Conservation (phyloP, 2,329 filamentous ascomycete genomes). For the Cercospora sp. region DNA sequence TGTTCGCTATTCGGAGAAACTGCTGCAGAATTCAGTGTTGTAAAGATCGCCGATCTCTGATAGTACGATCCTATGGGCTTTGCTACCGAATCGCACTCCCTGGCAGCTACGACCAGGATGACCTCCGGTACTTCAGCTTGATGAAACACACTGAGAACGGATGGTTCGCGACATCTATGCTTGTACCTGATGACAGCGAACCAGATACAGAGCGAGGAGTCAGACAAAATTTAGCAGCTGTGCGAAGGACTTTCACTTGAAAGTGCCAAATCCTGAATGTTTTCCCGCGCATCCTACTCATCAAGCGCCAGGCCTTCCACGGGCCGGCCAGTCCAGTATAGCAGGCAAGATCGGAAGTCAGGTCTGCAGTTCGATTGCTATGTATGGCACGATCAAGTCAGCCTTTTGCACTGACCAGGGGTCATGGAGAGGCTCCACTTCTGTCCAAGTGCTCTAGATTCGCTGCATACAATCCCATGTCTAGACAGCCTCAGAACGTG, state of each 20-base stretch:
- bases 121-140: background rate
- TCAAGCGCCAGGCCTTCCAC: background rate
- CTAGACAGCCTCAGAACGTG: background rate
- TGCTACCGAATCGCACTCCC: background rate
- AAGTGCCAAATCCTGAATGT: background rate
- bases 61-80: background rate
- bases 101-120: background rate
- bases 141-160: background rate
- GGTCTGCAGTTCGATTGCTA: background rate
- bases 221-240: background rate
- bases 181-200: background rate
- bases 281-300: background rate
- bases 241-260: background rate
- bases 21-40: background rate
- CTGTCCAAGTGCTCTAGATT: background rate
- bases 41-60: conserved; percentile 1
- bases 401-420: background rate
- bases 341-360: background rate
- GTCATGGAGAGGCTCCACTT: background rate
- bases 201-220: background rate
- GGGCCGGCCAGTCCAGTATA: background rate
- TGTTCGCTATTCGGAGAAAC: background rate
- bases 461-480: background rate
- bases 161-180: background rate
- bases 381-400: background rate